Evolutionary conservation across 495 filamentous ascomycete genomes (phyloP), one percentile per base, ranked within the genome.

Genomic region (Barbatosphaeria neglecta): DNA sequence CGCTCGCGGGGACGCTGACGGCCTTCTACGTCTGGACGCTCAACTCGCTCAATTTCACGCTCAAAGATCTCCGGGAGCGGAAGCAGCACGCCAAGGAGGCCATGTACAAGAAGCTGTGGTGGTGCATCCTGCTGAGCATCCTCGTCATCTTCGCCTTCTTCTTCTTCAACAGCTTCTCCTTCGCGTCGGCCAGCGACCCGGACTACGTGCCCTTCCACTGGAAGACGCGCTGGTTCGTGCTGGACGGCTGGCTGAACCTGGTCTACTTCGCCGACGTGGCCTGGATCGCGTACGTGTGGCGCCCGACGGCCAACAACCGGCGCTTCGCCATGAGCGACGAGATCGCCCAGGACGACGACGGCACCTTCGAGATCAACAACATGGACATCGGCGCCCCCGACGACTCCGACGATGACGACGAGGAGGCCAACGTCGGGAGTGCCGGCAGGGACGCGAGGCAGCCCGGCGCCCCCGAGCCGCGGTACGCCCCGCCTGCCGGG

Each of bases 81-180:
- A 96, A 95, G 65, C 92, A 99, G 66, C 85, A 82, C 61, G 82
- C 83, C 47, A 99, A 99, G 62, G 84, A 86, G 18, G 64, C 77
- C 61, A 99, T 99, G 92, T 99, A 97, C 70, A 88, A 86, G 67
- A 94, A 93, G 64, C 81, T 99, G 20, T 99, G 92, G 92, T 99
- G 87, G 87, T 90, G 87, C 63, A 93, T 99, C 49, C 73, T 99
- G 15, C 75, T 75, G 46, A 89, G 83, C 54, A 95, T 99, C 60
- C 68, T 95, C 45, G 86, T 97, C 43, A 96, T 96, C 51, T 96
- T 97, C 55, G 89, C 73, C 48, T 99, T 97, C 70, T 95, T 99
- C 72, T 81, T 81, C 67, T 78, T 96, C 65, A 97, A 95, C 69
- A 90, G 86, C 43, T 89, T 96, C 65, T 84, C 81, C 22, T 95